Evolutionary conservation across 106 monocot species (phyloP), one percentile per base, ranked within the genome.

Genomic region (Dendrobium nobile): DNA sequence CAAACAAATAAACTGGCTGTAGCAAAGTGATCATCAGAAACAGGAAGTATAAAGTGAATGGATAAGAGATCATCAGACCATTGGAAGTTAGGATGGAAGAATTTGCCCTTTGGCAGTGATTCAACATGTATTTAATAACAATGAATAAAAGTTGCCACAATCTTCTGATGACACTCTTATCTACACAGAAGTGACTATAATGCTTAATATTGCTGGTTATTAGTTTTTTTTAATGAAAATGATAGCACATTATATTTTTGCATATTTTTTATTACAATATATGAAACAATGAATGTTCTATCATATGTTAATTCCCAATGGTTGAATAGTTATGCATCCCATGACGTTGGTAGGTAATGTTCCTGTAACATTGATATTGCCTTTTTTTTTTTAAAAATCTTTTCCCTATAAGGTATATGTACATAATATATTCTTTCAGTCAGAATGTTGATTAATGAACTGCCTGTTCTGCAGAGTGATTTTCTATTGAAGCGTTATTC

Each of bases 401-500:
- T 58, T 20, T 58, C 19, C 15, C n/a, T 74, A 7, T 4, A 42
- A 20, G 22, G 20, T 70, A 42, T 42, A 44, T 44, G 2, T 74
- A n/a, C 41, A 20, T 74, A 74, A 70, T 31, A 70, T 37, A 31
- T 70, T 70, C 33, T n/a, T 61, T 70, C 33, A 70, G 9, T 37
- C 0, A 70, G 33, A 70, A 43, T 74, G 22, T n/a, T 74, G 74
- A n/a, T 74, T 74, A 13, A 74, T 41, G 43, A 74, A 74, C 43
- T 74, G n/a, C 43, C 7, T 44, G 19, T 44, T 74, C 5, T 75
- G 54, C 91, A 99, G 95, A 89, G 91, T 87, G 99, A 99, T 83
- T 88, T 99, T 81, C 82, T 99, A 78, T 77, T 95, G 80, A 95
- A 81, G 79, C 80, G 83, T 17, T 99, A 95, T 79, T 99, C 99